Evolutionary conservation across 306 rosid genomes (phyloP).

Genomic region (Quercus berberidifolia): DNA sequence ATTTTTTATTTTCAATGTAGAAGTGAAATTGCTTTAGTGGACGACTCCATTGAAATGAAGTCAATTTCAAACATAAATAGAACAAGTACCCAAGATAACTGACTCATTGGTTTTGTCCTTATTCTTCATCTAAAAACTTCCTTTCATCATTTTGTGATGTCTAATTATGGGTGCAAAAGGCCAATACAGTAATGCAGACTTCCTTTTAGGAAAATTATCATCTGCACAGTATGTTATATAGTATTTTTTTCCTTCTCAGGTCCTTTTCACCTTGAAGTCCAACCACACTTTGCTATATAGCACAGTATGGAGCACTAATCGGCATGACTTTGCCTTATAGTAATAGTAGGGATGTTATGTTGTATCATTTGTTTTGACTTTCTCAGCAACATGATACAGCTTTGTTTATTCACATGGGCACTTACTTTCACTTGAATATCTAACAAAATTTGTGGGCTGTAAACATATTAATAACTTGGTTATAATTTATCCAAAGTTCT

Average conservation of each 20-base stretch:
- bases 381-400: neutral
- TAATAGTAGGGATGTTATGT: neutral
- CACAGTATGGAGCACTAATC: constrained; percentile 10
- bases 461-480: neutral
- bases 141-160: neutral
- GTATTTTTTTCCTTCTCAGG: neutral
- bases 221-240: neutral
- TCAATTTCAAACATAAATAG: constrained; percentile 15
- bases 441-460: neutral
- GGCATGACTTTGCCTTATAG: neutral
- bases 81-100: neutral
- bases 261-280: neutral
- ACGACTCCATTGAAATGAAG: constrained; percentile 7
- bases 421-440: neutral
- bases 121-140: neutral
- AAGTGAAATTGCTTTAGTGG: constrained; percentile 14
- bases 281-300: neutral
- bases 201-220: neutral
- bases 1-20: neutral
- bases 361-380: neutral
- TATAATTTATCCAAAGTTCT: neutral
- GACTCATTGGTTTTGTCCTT: neutral
- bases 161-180: constrained; percentile 9
- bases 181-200: neutral
- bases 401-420: too few species aligned